phyloP scores from a whole-genome alignment of 75 land plant species.

The Pseudotsuga menziesii region DNA sequence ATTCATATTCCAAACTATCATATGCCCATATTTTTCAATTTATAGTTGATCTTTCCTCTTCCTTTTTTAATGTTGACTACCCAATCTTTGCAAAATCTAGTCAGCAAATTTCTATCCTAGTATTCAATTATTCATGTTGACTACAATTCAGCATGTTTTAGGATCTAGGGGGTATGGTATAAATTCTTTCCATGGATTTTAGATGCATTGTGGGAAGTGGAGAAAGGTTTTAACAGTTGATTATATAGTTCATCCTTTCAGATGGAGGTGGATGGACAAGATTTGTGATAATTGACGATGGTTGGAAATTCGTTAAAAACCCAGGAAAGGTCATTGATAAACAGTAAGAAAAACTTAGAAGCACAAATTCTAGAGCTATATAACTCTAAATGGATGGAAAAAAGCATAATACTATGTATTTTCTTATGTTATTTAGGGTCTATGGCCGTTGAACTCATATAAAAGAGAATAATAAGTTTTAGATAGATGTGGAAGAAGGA shows the following conservation, averaged over 20 bases:
- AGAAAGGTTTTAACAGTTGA: neutral
- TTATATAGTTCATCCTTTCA: slow-evolving; percentile 26
- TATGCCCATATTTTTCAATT: no score
- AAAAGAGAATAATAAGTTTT: slow-evolving; percentile 79
- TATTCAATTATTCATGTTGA: no score
- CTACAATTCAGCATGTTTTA: no score
- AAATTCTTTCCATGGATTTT: no score
- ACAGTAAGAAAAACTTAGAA: neutral
- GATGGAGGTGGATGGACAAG: slow-evolving; percentile 84
- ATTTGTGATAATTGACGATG: slow-evolving; percentile 94
- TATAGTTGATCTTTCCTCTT: no score
- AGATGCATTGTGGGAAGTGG: no score
- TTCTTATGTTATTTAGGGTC: slow-evolving; percentile 15
- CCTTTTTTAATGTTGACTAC: no score
- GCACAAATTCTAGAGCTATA: neutral
- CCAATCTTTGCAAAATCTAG: no score
- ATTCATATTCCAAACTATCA: no score
- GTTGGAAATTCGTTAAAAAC: slow-evolving; percentile 83
- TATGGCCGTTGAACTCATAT: slow-evolving; percentile 33
- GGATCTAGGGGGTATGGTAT: no score
- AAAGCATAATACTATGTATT: neutral
- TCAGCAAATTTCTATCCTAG: no score
- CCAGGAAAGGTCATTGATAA: slow-evolving; percentile 17
- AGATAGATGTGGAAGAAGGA: slow-evolving; percentile 25
- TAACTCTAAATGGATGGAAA: neutral